These are phyloP conservation scores for Tilletia setariae DNA, from an alignment of 1,284 basidiomycete genomes.

Conservation along the genomic window DNA sequence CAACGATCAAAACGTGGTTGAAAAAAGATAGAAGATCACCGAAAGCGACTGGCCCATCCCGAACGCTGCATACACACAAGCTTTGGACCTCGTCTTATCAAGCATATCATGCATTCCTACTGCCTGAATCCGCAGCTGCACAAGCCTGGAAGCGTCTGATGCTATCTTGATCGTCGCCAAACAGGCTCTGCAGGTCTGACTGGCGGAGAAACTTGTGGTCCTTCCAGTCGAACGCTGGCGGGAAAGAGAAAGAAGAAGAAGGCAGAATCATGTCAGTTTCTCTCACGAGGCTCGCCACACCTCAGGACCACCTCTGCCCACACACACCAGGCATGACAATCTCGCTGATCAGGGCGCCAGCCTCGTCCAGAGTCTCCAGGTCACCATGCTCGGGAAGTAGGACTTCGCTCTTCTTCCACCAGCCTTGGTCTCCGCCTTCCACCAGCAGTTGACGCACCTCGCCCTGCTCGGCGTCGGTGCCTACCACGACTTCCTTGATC, in stretches of 20 bases:
- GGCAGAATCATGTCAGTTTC: too few species aligned
- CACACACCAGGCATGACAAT: conserved; percentile 31
- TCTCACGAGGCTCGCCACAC: too few species aligned
- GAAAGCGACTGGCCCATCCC: too few species aligned
- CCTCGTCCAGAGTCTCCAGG: background rate
- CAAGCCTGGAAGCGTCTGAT: background rate
- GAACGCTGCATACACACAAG: too few species aligned
- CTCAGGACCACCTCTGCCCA: too few species aligned
- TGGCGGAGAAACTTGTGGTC: conserved; percentile 33
- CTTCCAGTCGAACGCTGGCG: conserved; percentile 32
- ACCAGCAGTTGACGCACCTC: conserved; percentile 38
- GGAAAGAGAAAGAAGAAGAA: background rate
- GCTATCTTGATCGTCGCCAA: conserved; percentile 18
- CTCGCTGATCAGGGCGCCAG: conserved; percentile 34
- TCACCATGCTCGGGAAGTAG: conserved; percentile 18
- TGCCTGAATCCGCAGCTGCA: background rate
- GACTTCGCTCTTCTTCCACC: conserved; percentile 41
- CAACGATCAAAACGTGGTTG: too few species aligned
- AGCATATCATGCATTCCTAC: too few species aligned
- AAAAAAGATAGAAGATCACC: too few species aligned
- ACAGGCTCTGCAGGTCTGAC: conserved; percentile 25
- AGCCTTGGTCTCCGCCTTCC: conserved; percentile 23
- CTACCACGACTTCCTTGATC: conserved; percentile 31
- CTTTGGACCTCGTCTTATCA: too few species aligned
- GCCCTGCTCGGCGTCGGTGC: conserved; percentile 27